Percentiles rank a stretch among this genome's conserved stretches.
Conservation (phyloP, 495 filamentous ascomycete genomes). For the Chaetomium tenue region DNA sequence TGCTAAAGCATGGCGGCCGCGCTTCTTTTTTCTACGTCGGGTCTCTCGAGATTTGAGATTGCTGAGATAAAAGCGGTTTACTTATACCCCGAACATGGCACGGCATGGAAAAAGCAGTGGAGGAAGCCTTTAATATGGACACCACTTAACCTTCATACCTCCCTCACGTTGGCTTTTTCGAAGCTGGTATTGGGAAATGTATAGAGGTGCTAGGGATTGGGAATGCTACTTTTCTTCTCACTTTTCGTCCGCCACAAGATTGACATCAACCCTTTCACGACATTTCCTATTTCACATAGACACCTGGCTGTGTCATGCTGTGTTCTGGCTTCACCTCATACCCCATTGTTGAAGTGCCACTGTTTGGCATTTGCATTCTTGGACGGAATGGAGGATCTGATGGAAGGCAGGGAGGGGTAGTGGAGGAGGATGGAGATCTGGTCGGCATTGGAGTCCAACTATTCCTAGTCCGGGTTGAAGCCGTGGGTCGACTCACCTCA, state of each 20-base stretch:
- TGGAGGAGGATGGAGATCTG: neutral
- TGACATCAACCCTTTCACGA: neutral
- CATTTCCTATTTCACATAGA: neutral
- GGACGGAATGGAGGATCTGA: neutral
- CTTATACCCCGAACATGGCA: conserved; percentile 23
- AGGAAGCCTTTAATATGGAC: conserved; percentile 22
- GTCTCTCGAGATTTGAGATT: conserved; percentile 5
- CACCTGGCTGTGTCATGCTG: conserved; percentile 9
- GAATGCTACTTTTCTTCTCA: neutral
- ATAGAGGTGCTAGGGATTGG: conserved; percentile 7
- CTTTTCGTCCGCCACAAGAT: neutral
- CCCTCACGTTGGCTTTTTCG: neutral
- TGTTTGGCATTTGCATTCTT: conserved; percentile 7
- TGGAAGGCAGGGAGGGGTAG: neutral
- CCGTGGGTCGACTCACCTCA: neutral
- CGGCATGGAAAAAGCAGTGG: conserved; percentile 25
- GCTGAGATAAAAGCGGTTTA: conserved; percentile 14
- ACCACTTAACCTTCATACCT: neutral
- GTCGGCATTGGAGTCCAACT: neutral
- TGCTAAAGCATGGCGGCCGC: conserved; percentile 16
- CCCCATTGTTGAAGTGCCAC: conserved; percentile 28
- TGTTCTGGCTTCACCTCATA: conserved; percentile 19
- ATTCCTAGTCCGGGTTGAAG: neutral
- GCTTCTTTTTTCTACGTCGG: conserved; percentile 10
- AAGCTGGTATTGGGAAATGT: conserved; percentile 13